phyloP scores from a whole-genome alignment of 768 basidiomycete genomes.

The Rhizopogon rudus region DNA sequence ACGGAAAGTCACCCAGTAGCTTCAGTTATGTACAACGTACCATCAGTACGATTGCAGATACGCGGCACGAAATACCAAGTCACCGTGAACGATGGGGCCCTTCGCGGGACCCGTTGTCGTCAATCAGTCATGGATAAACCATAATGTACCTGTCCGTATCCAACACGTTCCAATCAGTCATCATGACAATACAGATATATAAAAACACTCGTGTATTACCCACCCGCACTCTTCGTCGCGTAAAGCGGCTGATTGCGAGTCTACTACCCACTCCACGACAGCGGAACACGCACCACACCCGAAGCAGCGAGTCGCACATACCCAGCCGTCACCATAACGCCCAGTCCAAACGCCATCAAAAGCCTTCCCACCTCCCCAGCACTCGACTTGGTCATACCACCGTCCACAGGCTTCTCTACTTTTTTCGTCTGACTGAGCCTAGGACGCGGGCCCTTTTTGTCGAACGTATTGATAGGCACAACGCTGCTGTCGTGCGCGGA shows the following conservation, averaged over 20 bases:
- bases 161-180: too few relatives aligned
- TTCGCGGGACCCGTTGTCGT: too few relatives aligned
- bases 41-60: too few relatives aligned
- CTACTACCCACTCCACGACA: too few relatives aligned
- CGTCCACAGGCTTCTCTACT: background rate
- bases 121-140: too few relatives aligned
- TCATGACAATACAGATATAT: background rate
- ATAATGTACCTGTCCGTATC: too few relatives aligned
- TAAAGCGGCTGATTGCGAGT: background rate
- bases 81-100: too few relatives aligned
- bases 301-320: conserved; percentile 8
- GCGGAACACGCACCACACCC: background rate
- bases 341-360: conserved; percentile 25
- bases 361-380: conserved; percentile 3
- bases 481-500: conserved; percentile 20
- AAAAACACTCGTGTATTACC: background rate
- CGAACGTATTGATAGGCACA: conserved; percentile 16
- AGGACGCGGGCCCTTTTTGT: conserved; percentile 8
- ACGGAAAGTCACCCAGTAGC: too few relatives aligned
- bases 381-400: background rate
- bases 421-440: background rate
- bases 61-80: too few relatives aligned
- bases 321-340: conserved; percentile 16
- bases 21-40: too few relatives aligned
- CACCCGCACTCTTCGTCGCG: background rate